Conservation (phyloP, 2,329 filamentous ascomycete species). For the Aureobasidium mangrovei region DNA sequence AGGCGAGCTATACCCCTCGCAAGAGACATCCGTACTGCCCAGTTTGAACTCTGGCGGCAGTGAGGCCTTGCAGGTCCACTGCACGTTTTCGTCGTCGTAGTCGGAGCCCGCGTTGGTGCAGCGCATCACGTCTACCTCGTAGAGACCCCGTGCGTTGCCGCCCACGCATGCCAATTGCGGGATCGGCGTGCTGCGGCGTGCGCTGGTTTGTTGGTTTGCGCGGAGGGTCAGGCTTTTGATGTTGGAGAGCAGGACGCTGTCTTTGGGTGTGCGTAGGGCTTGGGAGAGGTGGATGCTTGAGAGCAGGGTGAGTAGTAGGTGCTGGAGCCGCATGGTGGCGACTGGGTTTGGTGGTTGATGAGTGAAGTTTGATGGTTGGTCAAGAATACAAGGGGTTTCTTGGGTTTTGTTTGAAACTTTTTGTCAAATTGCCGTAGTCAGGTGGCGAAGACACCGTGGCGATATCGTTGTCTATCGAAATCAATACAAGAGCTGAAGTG, state of each 20-base stretch:
- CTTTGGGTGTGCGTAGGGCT: conserved; percentile 17
- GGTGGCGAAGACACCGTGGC: conserved; percentile 15
- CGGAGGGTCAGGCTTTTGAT: conserved; percentile 74
- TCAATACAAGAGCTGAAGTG: conserved; percentile 2
- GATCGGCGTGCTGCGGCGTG: conserved; percentile 66
- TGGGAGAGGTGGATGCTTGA: conserved; percentile 16
- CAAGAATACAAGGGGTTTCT: neutral
- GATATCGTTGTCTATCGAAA: neutral
- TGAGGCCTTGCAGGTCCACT: conserved; percentile 78
- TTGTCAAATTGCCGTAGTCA: too few species aligned
- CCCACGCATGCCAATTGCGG: conserved; percentile 69
- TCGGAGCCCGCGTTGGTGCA: conserved; percentile 78
- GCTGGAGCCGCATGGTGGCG: conserved; percentile 2
- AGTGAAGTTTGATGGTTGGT: neutral
- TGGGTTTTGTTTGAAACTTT: neutral
- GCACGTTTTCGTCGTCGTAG: conserved; percentile 71
- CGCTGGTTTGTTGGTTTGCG: conserved; percentile 56
- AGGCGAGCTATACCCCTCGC: conserved; percentile 71
- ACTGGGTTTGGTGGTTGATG: neutral
- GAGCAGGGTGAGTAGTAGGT: conserved; percentile 8
- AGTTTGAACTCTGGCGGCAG: conserved; percentile 60
- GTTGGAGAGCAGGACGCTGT: conserved; percentile 53
- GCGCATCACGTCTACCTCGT: conserved; percentile 72
- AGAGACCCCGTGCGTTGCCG: conserved; percentile 50
- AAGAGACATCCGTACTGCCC: conserved; percentile 80